Evolutionary conservation across 2,329 filamentous ascomycete species (phyloP).

Genomic region (Aspergillus udagawae): DNA sequence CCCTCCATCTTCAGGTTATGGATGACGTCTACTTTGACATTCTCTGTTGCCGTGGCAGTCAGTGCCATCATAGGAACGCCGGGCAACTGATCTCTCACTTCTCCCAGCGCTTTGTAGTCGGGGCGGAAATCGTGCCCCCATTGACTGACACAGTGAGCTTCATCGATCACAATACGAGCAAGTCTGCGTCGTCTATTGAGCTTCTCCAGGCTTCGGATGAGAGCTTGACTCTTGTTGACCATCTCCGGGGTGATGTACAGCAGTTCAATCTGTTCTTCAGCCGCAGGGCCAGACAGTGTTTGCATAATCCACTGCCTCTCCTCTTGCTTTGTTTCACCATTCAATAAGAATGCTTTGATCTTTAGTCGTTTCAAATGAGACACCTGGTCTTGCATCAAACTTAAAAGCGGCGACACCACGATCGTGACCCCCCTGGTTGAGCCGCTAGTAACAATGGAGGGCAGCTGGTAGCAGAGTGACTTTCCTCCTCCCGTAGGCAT

Average conservation of each 20-base stretch:
- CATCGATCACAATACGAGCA: constrained; percentile 91
- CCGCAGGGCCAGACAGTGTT: constrained; percentile 57
- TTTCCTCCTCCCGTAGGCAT: constrained; percentile 99
- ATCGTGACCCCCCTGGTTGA: constrained; percentile 80
- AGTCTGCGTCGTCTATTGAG: constrained; percentile 70
- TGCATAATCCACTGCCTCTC: constrained; percentile 65
- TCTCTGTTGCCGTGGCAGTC: constrained; percentile 90
- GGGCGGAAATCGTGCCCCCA: constrained; percentile 98
- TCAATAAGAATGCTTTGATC: constrained; percentile 78
- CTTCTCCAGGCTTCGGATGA: constrained; percentile 61
- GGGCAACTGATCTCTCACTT: constrained; percentile 67
- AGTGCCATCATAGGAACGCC: constrained; percentile 88
- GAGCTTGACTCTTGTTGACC: constrained; percentile 73
- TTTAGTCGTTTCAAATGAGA: constrained; percentile 69
- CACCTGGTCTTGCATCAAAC: constrained; percentile 96
- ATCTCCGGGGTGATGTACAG: constrained; percentile 97
- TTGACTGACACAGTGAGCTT: constrained; percentile 98
- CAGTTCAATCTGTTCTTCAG: constrained; percentile 75
- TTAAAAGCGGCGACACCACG: constrained; percentile 90
- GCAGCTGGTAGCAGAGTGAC: constrained; percentile 93
- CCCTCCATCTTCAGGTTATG: constrained; percentile 80
- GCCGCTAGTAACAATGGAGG: constrained; percentile 76
- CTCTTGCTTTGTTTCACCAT: constrained; percentile 64
- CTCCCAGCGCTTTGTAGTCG: constrained; percentile 84
- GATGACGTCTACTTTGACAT: constrained; percentile 87